These are phyloP conservation scores for Dalbergia oliveri DNA, from an alignment of 306 rosid species.

Conservation along the genomic window DNA sequence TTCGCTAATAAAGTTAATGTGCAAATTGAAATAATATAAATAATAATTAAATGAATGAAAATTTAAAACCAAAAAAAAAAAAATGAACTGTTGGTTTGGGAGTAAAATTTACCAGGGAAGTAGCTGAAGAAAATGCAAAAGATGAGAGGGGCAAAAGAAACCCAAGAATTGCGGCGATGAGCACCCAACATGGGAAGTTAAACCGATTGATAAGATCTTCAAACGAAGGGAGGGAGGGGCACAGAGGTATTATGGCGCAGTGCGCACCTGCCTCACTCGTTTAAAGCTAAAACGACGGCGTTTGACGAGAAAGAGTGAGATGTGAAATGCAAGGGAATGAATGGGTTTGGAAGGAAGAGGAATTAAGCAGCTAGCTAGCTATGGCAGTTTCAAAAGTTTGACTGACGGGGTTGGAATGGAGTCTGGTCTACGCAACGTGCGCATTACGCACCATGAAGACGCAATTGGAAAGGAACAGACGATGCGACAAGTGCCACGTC, in stretches of 20 bases:
- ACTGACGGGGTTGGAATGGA: slow-evolving; percentile 14
- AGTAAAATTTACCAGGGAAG: slow-evolving; percentile 62
- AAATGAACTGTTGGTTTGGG: slow-evolving; percentile 9
- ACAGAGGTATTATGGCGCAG: background rate
- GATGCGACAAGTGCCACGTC: too few relatives aligned
- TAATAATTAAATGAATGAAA: background rate
- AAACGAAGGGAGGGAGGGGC: slow-evolving; percentile 32
- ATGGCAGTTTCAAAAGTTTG: background rate
- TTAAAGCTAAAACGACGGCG: slow-evolving; percentile 23
- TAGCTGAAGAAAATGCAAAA: slow-evolving; percentile 49
- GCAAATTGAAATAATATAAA: background rate
- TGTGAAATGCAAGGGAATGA: background rate
- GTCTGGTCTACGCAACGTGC: slow-evolving; percentile 42
- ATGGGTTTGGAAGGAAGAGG: background rate
- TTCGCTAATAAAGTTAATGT: background rate
- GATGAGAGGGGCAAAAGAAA: slow-evolving; percentile 46
- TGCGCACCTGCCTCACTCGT: background rate
- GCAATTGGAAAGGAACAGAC: too few relatives aligned
- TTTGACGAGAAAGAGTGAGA: slow-evolving; percentile 5
- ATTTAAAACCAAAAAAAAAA: background rate
- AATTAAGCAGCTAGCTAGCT: background rate
- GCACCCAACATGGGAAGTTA: slow-evolving; percentile 60
- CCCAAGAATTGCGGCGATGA: slow-evolving; percentile 38
- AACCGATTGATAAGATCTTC: background rate
- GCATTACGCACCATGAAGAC: slow-evolving; percentile 35